phyloP scores from a whole-genome alignment of 2,329 filamentous ascomycete species.

The Xylariaceae sp. region DNA sequence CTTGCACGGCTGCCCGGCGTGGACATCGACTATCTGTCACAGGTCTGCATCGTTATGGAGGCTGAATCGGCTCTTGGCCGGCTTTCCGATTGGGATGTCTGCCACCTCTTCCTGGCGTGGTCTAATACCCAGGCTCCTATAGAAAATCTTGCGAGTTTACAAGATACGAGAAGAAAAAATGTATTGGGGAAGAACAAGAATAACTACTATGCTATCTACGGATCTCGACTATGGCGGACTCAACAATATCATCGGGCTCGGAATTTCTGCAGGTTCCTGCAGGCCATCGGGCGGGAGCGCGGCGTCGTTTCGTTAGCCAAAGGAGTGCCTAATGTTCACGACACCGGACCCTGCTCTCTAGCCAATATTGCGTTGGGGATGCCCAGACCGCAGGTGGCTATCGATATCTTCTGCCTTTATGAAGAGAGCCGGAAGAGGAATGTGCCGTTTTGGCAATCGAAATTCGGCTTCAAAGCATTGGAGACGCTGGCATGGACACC shows the following conservation, averaged over 20 bases:
- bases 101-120: constrained; percentile 24
- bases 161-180: not conserved
- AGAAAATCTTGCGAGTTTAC: constrained; percentile 3
- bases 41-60: constrained; percentile 23
- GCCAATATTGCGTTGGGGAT: constrained; percentile 23
- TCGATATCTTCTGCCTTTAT: constrained; percentile 22
- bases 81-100: constrained; percentile 22
- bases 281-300: constrained; percentile 24
- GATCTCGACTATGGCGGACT: constrained; percentile 20
- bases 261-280: constrained; percentile 22
- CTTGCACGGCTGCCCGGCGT: constrained; percentile 27
- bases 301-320: constrained; percentile 19
- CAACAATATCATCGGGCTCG: constrained; percentile 19
- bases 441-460: constrained; percentile 22
- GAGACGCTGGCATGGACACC: constrained; percentile 16
- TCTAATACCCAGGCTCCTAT: constrained; percentile 17
- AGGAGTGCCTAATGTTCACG: constrained; percentile 12
- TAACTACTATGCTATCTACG: constrained; percentile 14
- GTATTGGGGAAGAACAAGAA: not conserved
- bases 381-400: constrained; percentile 22
- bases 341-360: constrained; percentile 15
- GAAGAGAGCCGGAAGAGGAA: constrained; percentile 11
- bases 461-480: constrained; percentile 19
- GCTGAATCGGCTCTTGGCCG: constrained; percentile 10
- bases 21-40: constrained; percentile 18